Conservation (phyloP, 805 yeast species). For the Clavispora asparagi region DNA sequence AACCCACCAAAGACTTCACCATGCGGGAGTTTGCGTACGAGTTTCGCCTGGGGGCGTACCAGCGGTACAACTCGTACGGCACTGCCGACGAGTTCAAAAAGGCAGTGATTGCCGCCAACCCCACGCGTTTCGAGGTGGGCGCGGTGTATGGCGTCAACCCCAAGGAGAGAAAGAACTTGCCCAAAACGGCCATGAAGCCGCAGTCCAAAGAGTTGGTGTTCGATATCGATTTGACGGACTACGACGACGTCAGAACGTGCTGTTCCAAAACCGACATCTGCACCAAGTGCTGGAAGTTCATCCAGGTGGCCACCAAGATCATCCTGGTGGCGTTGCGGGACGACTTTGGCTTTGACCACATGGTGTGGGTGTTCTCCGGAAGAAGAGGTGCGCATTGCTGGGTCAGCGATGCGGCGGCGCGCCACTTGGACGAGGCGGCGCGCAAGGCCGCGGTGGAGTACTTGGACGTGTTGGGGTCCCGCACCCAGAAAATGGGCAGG, state of each 20-base stretch:
- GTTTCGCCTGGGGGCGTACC: slow-evolving; percentile 79
- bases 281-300: slow-evolving; percentile 87
- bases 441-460: slow-evolving; percentile 82
- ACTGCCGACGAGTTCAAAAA: slow-evolving; percentile 67
- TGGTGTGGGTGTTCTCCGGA: slow-evolving; percentile 95
- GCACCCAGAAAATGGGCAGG: slow-evolving; percentile 34
- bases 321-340: slow-evolving; percentile 67
- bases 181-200: slow-evolving; percentile 77
- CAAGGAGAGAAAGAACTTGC: slow-evolving; percentile 69
- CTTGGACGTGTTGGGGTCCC: slow-evolving; percentile 62
- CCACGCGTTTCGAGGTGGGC: slow-evolving; percentile 92
- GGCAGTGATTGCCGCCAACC: slow-evolving; percentile 69
- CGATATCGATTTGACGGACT: slow-evolving; percentile 97
- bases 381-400: slow-evolving; percentile 99
- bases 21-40: slow-evolving; percentile 94
- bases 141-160: slow-evolving; percentile 88
- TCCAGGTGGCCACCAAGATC: slow-evolving; percentile 75
- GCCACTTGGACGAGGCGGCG: slow-evolving; percentile 63
- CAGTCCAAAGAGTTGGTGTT: slow-evolving; percentile 82
- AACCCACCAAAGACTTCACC: slow-evolving; percentile 69
- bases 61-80: slow-evolving; percentile 77
- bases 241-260: slow-evolving; percentile 90
- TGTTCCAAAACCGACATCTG: slow-evolving; percentile 85
- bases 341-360: slow-evolving; percentile 83
- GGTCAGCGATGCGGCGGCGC: slow-evolving; percentile 84